phyloP scores from a whole-genome alignment of 495 filamentous ascomycete species.

The Daldinia concentrica region DNA sequence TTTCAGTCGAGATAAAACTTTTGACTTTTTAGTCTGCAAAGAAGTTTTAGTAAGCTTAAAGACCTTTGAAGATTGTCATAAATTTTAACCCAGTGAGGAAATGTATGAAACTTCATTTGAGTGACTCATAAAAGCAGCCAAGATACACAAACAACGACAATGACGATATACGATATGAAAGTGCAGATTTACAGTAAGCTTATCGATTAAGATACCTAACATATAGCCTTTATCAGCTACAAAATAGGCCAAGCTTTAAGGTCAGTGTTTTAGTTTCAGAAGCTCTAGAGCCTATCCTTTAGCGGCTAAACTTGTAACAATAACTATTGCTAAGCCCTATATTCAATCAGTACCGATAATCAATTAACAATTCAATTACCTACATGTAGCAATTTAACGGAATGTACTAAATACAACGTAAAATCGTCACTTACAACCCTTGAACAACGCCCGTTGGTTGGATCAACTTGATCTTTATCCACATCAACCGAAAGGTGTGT shows the following conservation, averaged over 20 bases:
- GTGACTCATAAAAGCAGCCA: conserved; percentile 28
- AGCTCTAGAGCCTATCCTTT: too few species aligned
- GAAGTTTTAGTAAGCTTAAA: background rate
- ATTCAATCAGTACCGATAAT: too few species aligned
- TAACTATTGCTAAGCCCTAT: conserved; percentile 4
- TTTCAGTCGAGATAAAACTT: too few species aligned
- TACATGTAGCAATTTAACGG: background rate
- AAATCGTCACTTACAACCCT: conserved; percentile 8
- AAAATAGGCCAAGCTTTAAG: background rate
- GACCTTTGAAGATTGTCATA: background rate
- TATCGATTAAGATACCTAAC: conserved; percentile 30
- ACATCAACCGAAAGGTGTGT: conserved; percentile 17
- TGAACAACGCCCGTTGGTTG: conserved; percentile 1
- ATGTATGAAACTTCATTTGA: background rate
- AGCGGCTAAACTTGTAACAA: background rate
- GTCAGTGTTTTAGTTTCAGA: conserved; percentile 1
- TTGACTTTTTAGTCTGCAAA: background rate
- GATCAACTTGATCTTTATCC: conserved; percentile 16
- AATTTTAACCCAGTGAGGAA: background rate
- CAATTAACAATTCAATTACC: background rate
- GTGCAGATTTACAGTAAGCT: conserved; percentile 24
- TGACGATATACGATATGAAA: conserved; percentile 27
- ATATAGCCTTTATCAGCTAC: background rate
- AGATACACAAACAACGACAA: conserved; percentile 7
- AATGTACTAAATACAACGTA: background rate